These are phyloP conservation scores for Calonectria honghensis DNA, from an alignment of 2,329 filamentous ascomycete species.

Conservation along the genomic window DNA sequence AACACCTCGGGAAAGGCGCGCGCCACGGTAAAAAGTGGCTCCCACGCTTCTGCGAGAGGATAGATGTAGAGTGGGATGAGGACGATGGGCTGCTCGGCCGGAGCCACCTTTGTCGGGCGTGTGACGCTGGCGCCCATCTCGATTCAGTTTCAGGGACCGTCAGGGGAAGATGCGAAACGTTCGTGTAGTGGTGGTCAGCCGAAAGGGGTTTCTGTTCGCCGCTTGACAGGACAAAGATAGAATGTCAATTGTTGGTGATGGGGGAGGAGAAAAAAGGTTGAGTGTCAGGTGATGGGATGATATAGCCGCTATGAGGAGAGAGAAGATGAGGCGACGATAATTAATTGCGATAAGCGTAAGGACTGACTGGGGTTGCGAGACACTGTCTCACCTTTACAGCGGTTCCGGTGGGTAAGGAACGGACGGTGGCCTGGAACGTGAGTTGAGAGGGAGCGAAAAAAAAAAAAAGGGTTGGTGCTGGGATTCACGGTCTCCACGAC, in stretches of 20 bases:
- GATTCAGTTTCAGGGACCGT: constrained; percentile 20
- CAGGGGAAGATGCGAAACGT: constrained; percentile 4
- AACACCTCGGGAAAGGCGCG: constrained; percentile 34
- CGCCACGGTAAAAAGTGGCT: constrained; percentile 41
- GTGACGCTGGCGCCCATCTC: constrained; percentile 21
- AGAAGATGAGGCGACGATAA: constrained; percentile 9
- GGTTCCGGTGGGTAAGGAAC: constrained; percentile 15
- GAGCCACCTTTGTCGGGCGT: background rate
- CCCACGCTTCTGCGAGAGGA: constrained; percentile 40
- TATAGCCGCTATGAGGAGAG: constrained; percentile 12
- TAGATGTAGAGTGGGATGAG: constrained; percentile 46
- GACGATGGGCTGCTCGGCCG: constrained; percentile 33
- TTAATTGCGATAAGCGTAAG: constrained; percentile 25
- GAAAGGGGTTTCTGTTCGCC: background rate
- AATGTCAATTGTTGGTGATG: constrained; percentile 3
- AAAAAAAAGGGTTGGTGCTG: constrained; percentile 4
- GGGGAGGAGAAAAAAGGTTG: background rate
- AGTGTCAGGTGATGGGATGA: constrained; percentile 25
- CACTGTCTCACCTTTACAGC: constrained; percentile 20
- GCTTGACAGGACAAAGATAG: constrained; percentile 17
- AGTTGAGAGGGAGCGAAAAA: background rate
- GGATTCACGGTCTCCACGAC: constrained; percentile 1
- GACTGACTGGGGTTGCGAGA: constrained; percentile 22
- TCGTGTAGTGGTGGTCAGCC: background rate
- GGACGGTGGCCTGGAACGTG: constrained; percentile 11